Base-by-base conservation (phyloP, 2,329 filamentous ascomycete species). In the Venturia aucupariae region DNA sequence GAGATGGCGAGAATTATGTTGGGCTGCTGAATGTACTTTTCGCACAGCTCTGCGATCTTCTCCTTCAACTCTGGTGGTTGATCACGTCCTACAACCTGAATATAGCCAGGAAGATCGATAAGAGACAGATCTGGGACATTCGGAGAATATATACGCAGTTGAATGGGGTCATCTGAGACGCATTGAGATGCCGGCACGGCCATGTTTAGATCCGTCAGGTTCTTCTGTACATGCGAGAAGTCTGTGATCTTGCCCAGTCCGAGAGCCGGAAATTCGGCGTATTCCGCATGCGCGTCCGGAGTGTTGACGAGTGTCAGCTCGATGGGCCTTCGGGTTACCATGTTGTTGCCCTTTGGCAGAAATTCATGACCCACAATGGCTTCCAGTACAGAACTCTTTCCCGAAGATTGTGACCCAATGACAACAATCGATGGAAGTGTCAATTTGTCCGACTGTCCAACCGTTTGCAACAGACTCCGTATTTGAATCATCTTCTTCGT, bases 401-500 rank as follows among this genome's bases (percentile, higher is more conserved):
- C 94, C 0, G 94, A 97, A 0, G 94, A 99, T 74, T 99, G 94
- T 2, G 94, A 99, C 30, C 94, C 94, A 70, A 99, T 97, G 44
- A 99, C 94, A n/a, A 99, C 94, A 65, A 99, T 99, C 0, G 95
- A 97, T 0, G 94, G 94, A 27, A 99, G 79, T 0, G 90, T 93
- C 67, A 99, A 80, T 3, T 90, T 86, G 68, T 89, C 91, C 0
- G 92, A 95, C 78, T 99, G 93, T 41, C 92, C 95, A 59, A 99
- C 90, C 32, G 88, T 90, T 72, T 95, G 90, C 30, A 99, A 81
- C 65, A 99, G 90, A 69, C 88, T 92, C 69, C 95, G 84, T 65
- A 99, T 97, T 79, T 99, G 94, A 72, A 99, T 99, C 94, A 99
- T 99, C 79, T 97, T 97, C 79, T 94, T 93, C 1, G 95, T 99